These are phyloP conservation scores for Rutstroemia sp. DNA, from an alignment of 2,329 filamentous ascomycete genomes.

Conservation along the genomic window DNA sequence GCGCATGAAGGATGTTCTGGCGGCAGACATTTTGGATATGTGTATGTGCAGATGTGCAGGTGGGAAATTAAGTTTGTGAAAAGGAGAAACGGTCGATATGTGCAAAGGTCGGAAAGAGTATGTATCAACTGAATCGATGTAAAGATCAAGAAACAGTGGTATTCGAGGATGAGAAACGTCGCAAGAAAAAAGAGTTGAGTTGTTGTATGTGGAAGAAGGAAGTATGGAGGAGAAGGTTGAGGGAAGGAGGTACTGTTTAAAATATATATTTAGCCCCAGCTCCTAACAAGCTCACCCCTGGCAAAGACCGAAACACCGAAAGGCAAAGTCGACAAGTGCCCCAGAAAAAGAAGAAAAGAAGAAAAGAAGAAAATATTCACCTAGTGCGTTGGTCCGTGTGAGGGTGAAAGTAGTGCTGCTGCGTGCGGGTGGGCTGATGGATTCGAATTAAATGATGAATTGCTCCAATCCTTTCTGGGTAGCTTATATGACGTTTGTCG, in stretches of 20 bases:
- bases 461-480: no score
- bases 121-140: background rate
- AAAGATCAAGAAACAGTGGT: no score
- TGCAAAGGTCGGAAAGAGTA: background rate
- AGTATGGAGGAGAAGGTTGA: background rate
- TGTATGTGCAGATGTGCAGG: background rate
- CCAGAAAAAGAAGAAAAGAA: background rate
- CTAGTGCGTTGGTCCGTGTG: no score
- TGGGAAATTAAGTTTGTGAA: background rate
- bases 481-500: no score
- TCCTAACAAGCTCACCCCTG: no score
- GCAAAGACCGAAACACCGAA: no score
- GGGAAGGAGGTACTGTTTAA: background rate
- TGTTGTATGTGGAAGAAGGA: background rate
- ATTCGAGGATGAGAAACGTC: no score
- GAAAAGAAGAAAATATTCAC: background rate
- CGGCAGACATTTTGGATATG: slow-evolving; percentile 2
- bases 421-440: no score
- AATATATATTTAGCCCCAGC: background rate
- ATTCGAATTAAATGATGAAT: no score
- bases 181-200: background rate
- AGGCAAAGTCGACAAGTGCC: background rate
- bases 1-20: slow-evolving; percentile 1
- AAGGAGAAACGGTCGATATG: background rate
- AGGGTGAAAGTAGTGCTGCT: no score